A percentile compares a stretch with the other conserved stretches of the same genome.
Conservation (phyloP, 306 rosid genomes). For the Sicyos baderoa region DNA sequence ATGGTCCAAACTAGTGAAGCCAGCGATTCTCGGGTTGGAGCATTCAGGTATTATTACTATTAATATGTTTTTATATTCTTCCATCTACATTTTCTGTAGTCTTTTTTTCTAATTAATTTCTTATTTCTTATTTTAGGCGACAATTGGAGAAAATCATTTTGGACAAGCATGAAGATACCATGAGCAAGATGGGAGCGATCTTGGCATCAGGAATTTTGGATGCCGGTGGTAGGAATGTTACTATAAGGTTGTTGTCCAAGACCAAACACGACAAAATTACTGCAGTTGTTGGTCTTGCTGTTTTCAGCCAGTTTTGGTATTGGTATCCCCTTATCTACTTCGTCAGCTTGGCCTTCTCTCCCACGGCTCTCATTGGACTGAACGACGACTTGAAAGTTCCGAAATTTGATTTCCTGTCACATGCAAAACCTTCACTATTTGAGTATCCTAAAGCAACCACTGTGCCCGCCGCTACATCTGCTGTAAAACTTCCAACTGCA, state of each 20-base stretch:
- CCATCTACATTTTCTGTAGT: background rate
- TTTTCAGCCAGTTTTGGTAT: conserved; percentile 99
- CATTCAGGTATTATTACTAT: conserved; percentile 52
- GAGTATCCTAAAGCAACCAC: conserved; percentile 93
- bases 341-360: conserved; percentile 79
- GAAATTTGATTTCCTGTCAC: conserved; percentile 79
- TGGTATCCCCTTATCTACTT: conserved; percentile 99
- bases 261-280: conserved; percentile 91
- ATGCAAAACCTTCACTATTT: conserved; percentile 85
- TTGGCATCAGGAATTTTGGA: conserved; percentile 98
- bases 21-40: conserved; percentile 90
- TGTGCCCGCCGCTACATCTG: conserved; percentile 66
- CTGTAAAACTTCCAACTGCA: conserved; percentile 95
- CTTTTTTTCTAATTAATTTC: background rate
- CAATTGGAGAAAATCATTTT: conserved; percentile 93
- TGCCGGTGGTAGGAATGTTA: conserved; percentile 98
- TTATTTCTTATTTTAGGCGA: conserved; percentile 44
- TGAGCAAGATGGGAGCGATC: conserved; percentile 99
- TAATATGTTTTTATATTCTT: background rate
- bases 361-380: conserved; percentile 85
- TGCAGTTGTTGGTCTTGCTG: conserved; percentile 98
- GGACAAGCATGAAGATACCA: conserved; percentile 97
- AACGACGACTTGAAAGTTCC: conserved; percentile 88
- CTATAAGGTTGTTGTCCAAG: conserved; percentile 81
- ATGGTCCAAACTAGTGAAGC: conserved; percentile 96